phyloP scores from a whole-genome alignment of 2,329 filamentous ascomycete species.

The Mycosphaerella sp. region DNA sequence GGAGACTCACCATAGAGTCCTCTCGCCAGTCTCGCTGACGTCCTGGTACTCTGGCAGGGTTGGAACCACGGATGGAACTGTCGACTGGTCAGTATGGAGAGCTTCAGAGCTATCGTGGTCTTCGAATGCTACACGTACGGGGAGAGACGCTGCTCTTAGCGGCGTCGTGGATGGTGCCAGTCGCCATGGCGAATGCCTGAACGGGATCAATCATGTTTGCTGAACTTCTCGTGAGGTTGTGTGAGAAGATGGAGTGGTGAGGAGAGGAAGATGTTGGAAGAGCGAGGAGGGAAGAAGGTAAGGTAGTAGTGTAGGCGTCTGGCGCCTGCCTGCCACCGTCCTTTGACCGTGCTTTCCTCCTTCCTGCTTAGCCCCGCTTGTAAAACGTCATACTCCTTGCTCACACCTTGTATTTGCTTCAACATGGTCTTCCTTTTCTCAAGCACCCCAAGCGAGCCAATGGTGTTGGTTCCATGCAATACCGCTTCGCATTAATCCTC shows the following conservation, averaged over 20 bases:
- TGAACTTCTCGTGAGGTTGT: slow-evolving; percentile 5
- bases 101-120: slow-evolving; percentile 1
- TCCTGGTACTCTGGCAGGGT: slow-evolving; percentile 39
- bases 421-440: too few species aligned
- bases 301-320: slow-evolving; percentile 4
- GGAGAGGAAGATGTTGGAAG: slow-evolving; percentile 2
- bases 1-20: slow-evolving; percentile 40
- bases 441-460: too few species aligned
- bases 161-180: slow-evolving; percentile 12
- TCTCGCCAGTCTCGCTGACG: slow-evolving; percentile 38
- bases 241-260: slow-evolving; percentile 2
- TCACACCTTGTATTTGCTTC: background rate
- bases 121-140: slow-evolving; percentile 3
- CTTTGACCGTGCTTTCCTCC: background rate
- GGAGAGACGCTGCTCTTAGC: slow-evolving; percentile 8
- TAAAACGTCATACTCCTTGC: background rate
- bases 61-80: slow-evolving; percentile 41
- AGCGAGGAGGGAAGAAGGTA: slow-evolving; percentile 7
- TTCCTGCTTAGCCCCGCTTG: background rate
- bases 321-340: background rate
- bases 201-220: slow-evolving; percentile 42
- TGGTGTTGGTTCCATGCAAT: too few species aligned
- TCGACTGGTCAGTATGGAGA: slow-evolving; percentile 20
- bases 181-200: slow-evolving; percentile 36
- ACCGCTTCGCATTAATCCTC: too few species aligned